Conservation (phyloP, 2,329 filamentous ascomycete species). For the Salinomyces thailandicus region DNA sequence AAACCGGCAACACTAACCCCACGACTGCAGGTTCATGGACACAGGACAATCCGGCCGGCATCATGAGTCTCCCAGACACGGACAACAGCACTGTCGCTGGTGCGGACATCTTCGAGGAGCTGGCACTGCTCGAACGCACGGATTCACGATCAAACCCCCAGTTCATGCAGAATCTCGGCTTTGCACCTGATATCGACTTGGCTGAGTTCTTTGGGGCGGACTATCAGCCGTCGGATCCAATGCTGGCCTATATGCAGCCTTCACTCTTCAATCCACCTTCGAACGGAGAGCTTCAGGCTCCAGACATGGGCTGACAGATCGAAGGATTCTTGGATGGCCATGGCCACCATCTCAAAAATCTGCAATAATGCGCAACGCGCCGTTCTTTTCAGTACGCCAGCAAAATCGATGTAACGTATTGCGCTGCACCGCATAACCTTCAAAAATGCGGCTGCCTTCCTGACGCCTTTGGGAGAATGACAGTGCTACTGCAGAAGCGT, state of each 20-base stretch:
- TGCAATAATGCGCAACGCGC: no score
- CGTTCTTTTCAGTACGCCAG: no score
- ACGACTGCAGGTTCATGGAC: neutral
- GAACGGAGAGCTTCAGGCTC: no score
- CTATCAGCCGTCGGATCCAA: constrained; percentile 33
- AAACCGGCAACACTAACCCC: neutral
- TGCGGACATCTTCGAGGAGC: constrained; percentile 41
- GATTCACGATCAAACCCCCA: constrained; percentile 48
- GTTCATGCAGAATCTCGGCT: constrained; percentile 58
- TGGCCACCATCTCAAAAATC: no score
- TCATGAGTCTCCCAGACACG: neutral
- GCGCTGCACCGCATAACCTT: no score
- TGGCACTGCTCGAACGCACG: constrained; percentile 46
- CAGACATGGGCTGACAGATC: no score
- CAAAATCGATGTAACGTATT: no score
- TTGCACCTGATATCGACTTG: constrained; percentile 51
- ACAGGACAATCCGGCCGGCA: neutral
- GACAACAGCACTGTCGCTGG: neutral
- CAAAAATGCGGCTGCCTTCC: no score
- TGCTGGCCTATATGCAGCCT: constrained; percentile 17
- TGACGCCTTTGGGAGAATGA: no score
- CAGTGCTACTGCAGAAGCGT: no score
- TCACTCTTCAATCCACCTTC: neutral
- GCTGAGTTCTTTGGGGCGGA: constrained; percentile 39
- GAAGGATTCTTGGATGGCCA: no score